phyloP scores from a whole-genome alignment of 1,284 basidiomycete genomes.

The Rhodotorula mucilaginosa region DNA sequence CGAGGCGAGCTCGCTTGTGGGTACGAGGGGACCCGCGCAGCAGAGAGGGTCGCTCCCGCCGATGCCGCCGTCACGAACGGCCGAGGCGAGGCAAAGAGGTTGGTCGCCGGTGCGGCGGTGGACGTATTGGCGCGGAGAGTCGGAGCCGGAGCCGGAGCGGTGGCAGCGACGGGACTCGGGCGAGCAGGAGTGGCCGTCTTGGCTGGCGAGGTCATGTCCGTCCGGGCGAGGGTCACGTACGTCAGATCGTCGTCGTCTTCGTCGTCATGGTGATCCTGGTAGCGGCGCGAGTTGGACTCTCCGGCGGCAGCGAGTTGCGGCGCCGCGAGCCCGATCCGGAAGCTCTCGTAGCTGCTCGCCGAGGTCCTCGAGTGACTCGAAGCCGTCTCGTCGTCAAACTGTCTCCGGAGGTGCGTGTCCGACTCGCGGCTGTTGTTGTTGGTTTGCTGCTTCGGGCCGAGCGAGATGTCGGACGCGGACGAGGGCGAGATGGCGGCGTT shows the following conservation, averaged over 20 bases:
- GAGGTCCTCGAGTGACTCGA: slow-evolving; percentile 4
- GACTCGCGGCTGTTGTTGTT: neutral
- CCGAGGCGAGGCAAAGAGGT: slow-evolving; percentile 1
- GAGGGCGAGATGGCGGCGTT: slow-evolving; percentile 14
- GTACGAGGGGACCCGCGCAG: neutral
- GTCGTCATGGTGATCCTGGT: neutral
- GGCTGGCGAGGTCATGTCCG: slow-evolving; percentile 11
- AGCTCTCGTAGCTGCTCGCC: slow-evolving; percentile 17
- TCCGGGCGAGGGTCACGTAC: slow-evolving; percentile 24
- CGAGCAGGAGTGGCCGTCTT: neutral
- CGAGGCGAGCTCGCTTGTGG: neutral
- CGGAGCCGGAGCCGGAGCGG: neutral
- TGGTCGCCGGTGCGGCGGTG: neutral
- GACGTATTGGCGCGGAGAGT: neutral
- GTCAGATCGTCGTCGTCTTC: slow-evolving; percentile 23
- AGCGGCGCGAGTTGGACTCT: neutral
- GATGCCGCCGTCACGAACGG: neutral
- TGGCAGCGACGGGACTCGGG: neutral
- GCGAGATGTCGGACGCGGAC: slow-evolving; percentile 5
- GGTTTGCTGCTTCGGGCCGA: neutral
- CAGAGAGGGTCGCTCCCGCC: neutral
- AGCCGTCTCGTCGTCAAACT: slow-evolving; percentile 2
- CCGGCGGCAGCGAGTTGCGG: neutral
- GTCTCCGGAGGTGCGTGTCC: neutral
- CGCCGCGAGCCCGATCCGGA: slow-evolving; percentile 24